Evolutionary conservation across 805 yeast genomes (phyloP).

Genomic region (Myxozyma sirexii): DNA sequence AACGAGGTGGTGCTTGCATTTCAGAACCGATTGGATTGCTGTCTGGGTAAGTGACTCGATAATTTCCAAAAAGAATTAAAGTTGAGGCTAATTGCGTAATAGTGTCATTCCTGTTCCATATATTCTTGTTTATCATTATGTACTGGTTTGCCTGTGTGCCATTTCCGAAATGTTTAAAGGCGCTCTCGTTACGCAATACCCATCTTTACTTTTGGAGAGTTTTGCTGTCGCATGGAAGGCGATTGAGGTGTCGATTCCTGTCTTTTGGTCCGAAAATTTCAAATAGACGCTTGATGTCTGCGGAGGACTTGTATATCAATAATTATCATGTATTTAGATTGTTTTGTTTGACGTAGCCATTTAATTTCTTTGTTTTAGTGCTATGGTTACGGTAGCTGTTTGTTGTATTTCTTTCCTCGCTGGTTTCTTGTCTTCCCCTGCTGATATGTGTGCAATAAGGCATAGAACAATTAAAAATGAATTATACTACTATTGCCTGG

Average conservation of each 20-base stretch:
- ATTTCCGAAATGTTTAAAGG: constrained; percentile 44
- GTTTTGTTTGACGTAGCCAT: neutral
- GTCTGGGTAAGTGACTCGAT: constrained; percentile 57
- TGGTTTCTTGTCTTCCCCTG: neutral
- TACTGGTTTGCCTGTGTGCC: constrained; percentile 85
- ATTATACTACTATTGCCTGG: too few species aligned
- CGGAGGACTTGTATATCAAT: neutral
- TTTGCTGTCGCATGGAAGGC: constrained; percentile 32
- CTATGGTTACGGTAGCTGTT: neutral
- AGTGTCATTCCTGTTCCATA: constrained; percentile 69
- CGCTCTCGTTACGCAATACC: constrained; percentile 28
- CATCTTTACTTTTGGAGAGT: constrained; percentile 28
- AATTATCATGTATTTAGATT: neutral
- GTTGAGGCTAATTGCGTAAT: neutral
- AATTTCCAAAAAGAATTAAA: too few species aligned
- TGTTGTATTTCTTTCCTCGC: neutral
- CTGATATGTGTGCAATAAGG: neutral
- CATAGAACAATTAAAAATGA: too few species aligned
- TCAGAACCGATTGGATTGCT: constrained; percentile 79
- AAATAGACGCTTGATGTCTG: neutral
- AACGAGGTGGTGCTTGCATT: constrained; percentile 79
- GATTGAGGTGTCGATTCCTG: constrained; percentile 32
- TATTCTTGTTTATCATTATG: constrained; percentile 79
- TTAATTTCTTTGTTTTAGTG: neutral
- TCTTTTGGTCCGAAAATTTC: neutral